phyloP scores from a whole-genome alignment of 2,329 filamentous ascomycete species.

The Venturia effusa region DNA sequence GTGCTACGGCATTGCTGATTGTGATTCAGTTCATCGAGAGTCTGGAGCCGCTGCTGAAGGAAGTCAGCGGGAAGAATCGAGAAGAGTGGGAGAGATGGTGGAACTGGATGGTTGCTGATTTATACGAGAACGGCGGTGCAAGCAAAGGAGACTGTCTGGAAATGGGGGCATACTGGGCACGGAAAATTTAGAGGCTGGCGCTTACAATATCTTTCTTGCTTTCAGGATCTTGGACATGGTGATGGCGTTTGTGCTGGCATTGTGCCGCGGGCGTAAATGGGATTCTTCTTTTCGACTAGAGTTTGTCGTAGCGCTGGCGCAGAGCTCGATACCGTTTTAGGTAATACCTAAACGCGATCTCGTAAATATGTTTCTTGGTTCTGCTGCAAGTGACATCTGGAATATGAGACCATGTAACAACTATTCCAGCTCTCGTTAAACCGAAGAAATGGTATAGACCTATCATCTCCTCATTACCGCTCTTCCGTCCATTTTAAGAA shows the following conservation, averaged over 20 bases:
- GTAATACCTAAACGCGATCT: slow-evolving; percentile 57
- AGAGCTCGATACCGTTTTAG: slow-evolving; percentile 82
- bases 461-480: no score
- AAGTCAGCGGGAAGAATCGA: slow-evolving; percentile 74
- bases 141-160: slow-evolving; percentile 76
- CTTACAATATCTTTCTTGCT: neutral
- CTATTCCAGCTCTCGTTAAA: no score
- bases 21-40: slow-evolving; percentile 77
- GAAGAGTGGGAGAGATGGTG: slow-evolving; percentile 92
- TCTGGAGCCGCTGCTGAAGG: slow-evolving; percentile 70
- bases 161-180: slow-evolving; percentile 54
- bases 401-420: neutral
- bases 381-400: neutral
- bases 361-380: neutral
- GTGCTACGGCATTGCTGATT: slow-evolving; percentile 69
- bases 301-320: slow-evolving; percentile 62
- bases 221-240: no score
- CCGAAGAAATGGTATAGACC: no score
- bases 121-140: slow-evolving; percentile 68
- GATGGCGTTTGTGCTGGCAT: neutral
- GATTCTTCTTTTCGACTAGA: neutral
- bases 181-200: slow-evolving; percentile 33
- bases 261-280: neutral
- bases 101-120: slow-evolving; percentile 72
- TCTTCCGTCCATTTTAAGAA: no score